phyloP scores from a whole-genome alignment of 345 rosid species.

The Aquilaria sinensis region DNA sequence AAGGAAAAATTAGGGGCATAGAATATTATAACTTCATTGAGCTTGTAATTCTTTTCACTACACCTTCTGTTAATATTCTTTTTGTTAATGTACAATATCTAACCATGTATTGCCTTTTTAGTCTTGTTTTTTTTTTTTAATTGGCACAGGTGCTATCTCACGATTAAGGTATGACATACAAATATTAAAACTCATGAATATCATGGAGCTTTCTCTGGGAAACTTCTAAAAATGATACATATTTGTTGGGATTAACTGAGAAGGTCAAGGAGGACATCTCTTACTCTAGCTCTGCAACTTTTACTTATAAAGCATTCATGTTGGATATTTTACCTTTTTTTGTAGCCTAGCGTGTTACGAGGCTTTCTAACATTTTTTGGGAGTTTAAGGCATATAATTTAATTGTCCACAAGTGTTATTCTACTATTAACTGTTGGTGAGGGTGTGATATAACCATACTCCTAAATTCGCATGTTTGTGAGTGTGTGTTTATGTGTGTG shows the following conservation, averaged over 20 bases:
- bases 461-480: no score
- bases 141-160: conserved; percentile 83
- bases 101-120: not conserved
- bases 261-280: conserved; percentile 76
- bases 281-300: conserved; percentile 71
- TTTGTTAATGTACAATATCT: not conserved
- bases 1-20: conserved; percentile 62
- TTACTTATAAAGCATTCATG: conserved; percentile 79
- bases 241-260: conserved; percentile 77
- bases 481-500: no score
- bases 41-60: conserved; percentile 25
- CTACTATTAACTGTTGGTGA: not conserved
- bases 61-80: no score
- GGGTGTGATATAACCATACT: not conserved
- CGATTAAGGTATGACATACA: conserved; percentile 61
- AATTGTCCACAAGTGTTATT: not conserved
- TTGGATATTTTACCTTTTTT: conserved; percentile 84
- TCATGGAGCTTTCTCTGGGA: no score
- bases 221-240: not conserved
- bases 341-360: conserved; percentile 36
- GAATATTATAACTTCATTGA: conserved; percentile 96
- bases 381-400: not conserved
- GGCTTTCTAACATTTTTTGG: not conserved
- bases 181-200: not conserved
- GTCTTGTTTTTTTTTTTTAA: not conserved